Evolutionary conservation across 305 asterid species (phyloP), one percentile per base, ranked within the genome.

Genomic region (Fraxinus platypoda): DNA sequence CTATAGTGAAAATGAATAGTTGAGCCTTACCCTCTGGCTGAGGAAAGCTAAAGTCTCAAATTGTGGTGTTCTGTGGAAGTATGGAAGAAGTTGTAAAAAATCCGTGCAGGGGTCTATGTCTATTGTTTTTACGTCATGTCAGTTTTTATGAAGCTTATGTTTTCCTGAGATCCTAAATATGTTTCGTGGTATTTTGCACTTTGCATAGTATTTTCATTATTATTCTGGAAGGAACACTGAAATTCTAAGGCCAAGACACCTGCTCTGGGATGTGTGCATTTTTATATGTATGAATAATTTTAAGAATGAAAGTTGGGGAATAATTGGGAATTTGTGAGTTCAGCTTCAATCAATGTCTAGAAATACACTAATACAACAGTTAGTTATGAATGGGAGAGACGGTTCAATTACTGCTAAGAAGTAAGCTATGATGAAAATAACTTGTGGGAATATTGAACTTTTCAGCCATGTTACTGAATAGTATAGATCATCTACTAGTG

Each of bases 351-450:
- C 31, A 70, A 43, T 49, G 30, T 46, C 0, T 23, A 28, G 23
- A 3, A 8, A 62, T 59, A 59, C 28, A 0, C 33, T 77, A 54
- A 77, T 77, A 6, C 43, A 31, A 33, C 19, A 2, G 57, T 66
- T 30, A 62, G 19, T 13, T 3, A n/a, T 49, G 80, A 49, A 17
- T 49, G 37, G 49, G 49, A 41, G 49, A 41, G 2, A 41, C 13
- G 41, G 46, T 38, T 38, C 38, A 38, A 38, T 66, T 79, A 30
- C 12, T 80, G 59, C 59, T 74, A 76, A 38, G 19, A 80, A 80
- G 64, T 73, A 66, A 41, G 74, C 43, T 28, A 4, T 74, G 64
- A 70, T 26, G 21, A 21, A 57, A 21, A 52, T 34, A 71, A 28
- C 21, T 13, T 38, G 17, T 3, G 79, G 30, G 54, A 34, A 8